Evolutionary conservation across 495 filamentous ascomycete genomes (phyloP).

Genomic region (Monascus purpureus): DNA sequence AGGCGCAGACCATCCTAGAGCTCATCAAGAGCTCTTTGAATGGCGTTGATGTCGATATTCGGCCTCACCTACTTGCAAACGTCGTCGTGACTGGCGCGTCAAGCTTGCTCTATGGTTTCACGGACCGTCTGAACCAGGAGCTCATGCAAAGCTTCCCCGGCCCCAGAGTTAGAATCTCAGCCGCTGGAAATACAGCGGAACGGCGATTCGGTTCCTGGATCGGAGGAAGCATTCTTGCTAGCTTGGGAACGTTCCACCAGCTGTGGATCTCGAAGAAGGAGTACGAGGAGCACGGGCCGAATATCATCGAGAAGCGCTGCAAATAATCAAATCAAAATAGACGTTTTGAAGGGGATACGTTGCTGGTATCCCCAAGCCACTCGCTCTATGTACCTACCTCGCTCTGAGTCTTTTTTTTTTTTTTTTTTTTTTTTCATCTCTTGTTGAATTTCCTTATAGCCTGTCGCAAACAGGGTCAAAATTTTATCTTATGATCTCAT

Average conservation of each 20-base stretch:
- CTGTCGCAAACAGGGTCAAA: too few relatives aligned
- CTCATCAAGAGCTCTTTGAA: constrained; percentile 65
- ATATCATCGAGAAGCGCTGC: constrained; percentile 49
- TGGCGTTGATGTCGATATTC: constrained; percentile 75
- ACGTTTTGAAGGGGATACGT: neutral
- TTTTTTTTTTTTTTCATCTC: too few relatives aligned
- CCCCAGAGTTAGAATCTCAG: constrained; percentile 68
- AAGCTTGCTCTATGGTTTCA: constrained; percentile 75
- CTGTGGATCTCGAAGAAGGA: constrained; percentile 86
- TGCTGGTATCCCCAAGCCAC: too few relatives aligned
- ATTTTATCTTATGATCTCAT: too few relatives aligned
- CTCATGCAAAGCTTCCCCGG: constrained; percentile 65
- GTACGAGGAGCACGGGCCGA: constrained; percentile 43
- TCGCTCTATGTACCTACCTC: too few relatives aligned
- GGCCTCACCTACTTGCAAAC: constrained; percentile 68
- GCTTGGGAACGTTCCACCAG: constrained; percentile 97
- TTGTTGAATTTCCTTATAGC: too few relatives aligned
- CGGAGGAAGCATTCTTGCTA: constrained; percentile 89
- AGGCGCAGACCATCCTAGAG: constrained; percentile 61
- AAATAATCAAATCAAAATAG: constrained; percentile 19
- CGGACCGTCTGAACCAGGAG: constrained; percentile 74
- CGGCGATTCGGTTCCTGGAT: constrained; percentile 88
- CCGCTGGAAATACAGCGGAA: constrained; percentile 74
- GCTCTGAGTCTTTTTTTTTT: too few relatives aligned
- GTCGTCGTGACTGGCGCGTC: constrained; percentile 88